Conservation (phyloP, 495 filamentous ascomycete genomes). For the Penicillium mononematosum region DNA sequence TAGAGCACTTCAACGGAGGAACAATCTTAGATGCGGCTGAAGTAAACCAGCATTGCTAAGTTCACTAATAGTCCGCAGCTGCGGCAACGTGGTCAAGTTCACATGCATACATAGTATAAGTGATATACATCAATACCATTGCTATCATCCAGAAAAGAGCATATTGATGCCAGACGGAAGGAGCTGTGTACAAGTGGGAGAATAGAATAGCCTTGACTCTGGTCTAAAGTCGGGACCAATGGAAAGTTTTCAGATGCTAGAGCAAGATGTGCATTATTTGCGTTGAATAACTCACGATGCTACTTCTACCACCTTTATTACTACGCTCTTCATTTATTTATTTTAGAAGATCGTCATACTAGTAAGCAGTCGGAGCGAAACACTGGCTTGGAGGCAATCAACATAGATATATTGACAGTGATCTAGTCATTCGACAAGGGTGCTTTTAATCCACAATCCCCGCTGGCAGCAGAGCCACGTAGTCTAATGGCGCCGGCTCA, state of each 20-base stretch:
- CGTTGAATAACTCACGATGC: background rate
- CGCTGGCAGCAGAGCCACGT: slow-evolving; percentile 58
- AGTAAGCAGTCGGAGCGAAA: background rate
- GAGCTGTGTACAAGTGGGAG: background rate
- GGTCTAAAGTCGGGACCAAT: slow-evolving; percentile 1
- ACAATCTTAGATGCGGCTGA: background rate
- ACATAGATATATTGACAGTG: background rate
- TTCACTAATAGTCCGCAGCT: slow-evolving; percentile 4
- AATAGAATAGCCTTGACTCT: background rate
- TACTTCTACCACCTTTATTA: background rate
- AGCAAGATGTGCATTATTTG: background rate
- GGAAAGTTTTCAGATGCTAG: background rate
- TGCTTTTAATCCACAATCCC: slow-evolving; percentile 56
- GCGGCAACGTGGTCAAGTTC: slow-evolving; percentile 13
- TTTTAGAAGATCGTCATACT: background rate
- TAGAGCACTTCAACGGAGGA: background rate
- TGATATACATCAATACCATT: slow-evolving; percentile 1
- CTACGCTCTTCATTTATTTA: background rate
- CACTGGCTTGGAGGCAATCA: background rate
- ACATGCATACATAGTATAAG: background rate
- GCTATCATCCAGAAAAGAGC: slow-evolving; percentile 4
- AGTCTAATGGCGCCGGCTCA: slow-evolving; percentile 66
- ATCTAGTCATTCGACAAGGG: background rate
- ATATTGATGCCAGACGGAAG: background rate
- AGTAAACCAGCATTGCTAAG: background rate